Conservation (phyloP, 208 protist species). For the Crithidia acanthocephali region DNA sequence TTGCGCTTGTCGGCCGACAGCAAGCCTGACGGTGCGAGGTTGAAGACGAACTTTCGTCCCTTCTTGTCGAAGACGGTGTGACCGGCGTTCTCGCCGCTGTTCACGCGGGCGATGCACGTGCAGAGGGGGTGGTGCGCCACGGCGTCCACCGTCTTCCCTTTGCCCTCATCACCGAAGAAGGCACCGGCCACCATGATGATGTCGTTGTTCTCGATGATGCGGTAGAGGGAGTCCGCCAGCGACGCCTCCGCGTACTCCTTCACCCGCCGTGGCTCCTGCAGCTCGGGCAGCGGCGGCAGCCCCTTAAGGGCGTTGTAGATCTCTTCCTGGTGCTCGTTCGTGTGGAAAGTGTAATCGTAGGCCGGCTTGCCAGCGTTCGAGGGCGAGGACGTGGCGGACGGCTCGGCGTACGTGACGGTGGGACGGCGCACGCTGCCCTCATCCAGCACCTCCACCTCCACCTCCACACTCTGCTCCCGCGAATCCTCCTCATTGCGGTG, state of each 20-base stretch:
- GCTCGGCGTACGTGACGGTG: constrained; percentile 11
- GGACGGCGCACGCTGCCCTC: background rate
- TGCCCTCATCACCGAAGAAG: constrained; percentile 94
- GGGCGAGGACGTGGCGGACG: background rate
- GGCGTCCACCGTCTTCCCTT: constrained; percentile 93
- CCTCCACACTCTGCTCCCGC: constrained; percentile 24
- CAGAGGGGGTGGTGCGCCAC: constrained; percentile 81
- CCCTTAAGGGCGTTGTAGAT: constrained; percentile 64
- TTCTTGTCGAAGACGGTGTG: constrained; percentile 89
- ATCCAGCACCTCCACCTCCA: constrained; percentile 29
- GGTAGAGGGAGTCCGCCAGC: constrained; percentile 75
- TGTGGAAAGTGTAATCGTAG: constrained; percentile 47
- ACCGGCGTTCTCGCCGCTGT: constrained; percentile 93
- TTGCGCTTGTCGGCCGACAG: constrained; percentile 78
- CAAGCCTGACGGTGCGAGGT: constrained; percentile 89
- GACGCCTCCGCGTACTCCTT: constrained; percentile 75
- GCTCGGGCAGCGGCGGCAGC: constrained; percentile 67
- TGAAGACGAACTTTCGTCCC: constrained; percentile 91
- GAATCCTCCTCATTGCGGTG: constrained; percentile 1
- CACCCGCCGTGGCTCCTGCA: constrained; percentile 60
- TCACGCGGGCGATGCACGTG: constrained; percentile 89
- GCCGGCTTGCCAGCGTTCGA: background rate
- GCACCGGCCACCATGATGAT: constrained; percentile 92
- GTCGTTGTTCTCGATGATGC: constrained; percentile 75
- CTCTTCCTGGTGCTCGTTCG: constrained; percentile 48